Conservation (phyloP, 1,284 basidiomycete species). For the Cutaneotrichosporon sp. region DNA sequence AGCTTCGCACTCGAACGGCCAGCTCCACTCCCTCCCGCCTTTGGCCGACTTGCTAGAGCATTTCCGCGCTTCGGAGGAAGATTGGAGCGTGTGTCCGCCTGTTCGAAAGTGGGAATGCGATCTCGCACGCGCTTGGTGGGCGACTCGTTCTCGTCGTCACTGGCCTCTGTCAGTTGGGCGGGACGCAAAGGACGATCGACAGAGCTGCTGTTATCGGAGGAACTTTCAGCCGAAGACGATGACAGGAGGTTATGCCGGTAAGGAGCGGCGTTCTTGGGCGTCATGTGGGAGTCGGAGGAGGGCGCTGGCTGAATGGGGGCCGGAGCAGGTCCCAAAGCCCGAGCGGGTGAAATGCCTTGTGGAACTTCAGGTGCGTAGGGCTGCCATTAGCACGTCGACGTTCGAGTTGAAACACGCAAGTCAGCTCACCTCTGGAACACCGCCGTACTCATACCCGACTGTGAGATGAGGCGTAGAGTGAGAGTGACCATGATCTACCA, state of each 20-base stretch:
- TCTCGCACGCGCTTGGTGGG: constrained; percentile 28
- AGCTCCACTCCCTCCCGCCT: not conserved
- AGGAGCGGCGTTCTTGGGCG: constrained; percentile 4
- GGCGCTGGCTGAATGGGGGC: constrained; percentile 28
- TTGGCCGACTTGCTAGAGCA: not conserved
- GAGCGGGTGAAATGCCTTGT: constrained; percentile 40
- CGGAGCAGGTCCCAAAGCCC: constrained; percentile 43
- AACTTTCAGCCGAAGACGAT: constrained; percentile 8
- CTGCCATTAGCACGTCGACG: no score
- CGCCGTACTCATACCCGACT: constrained; percentile 6
- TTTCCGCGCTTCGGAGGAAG: not conserved
- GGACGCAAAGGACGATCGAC: constrained; percentile 12
- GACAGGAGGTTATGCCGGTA: constrained; percentile 3
- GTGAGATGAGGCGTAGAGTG: not conserved
- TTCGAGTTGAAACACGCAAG: no score
- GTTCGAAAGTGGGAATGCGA: constrained; percentile 10
- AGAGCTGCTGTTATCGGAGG: constrained; percentile 12
- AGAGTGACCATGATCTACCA: not conserved
- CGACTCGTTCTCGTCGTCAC: constrained; percentile 41
- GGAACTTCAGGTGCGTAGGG: not conserved
- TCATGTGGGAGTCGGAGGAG: constrained; percentile 11
- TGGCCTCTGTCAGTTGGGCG: constrained; percentile 16
- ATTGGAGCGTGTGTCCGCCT: not conserved
- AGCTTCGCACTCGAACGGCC: constrained; percentile 39
- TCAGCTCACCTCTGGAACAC: not conserved